Evolutionary conservation across 164 flowering plant species (phyloP).

Genomic region (Pachysandra terminalis): DNA sequence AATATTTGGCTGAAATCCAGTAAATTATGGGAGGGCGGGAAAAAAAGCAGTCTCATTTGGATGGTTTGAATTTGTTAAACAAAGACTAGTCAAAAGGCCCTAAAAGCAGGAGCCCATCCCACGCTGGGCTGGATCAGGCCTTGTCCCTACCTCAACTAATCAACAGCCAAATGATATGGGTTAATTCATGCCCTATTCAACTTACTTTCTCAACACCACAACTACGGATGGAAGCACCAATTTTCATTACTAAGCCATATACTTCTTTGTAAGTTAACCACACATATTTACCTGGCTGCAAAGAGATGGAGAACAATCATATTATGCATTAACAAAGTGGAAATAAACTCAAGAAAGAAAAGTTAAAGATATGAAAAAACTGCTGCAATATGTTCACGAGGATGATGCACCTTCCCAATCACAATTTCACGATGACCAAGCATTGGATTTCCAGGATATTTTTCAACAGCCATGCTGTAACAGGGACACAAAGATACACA

Average conservation of each 20-base stretch:
- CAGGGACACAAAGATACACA: constrained; percentile 2
- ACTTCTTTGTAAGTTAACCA: constrained; percentile 92
- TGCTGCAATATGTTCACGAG: not conserved
- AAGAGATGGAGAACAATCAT: not conserved
- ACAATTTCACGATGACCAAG: constrained; percentile 73
- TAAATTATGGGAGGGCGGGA: too few relatives aligned
- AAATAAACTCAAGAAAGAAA: not conserved
- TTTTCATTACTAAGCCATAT: constrained; percentile 60
- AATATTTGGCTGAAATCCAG: too few relatives aligned
- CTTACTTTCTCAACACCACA: constrained; percentile 71
- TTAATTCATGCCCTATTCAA: not conserved
- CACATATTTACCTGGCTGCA: constrained; percentile 77
- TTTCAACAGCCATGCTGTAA: constrained; percentile 68
- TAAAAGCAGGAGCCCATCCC: too few relatives aligned
- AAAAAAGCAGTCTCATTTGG: too few relatives aligned
- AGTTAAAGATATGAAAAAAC: not conserved
- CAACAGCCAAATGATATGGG: not conserved
- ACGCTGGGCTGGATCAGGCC: too few relatives aligned
- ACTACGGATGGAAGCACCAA: constrained; percentile 69
- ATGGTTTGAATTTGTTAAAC: too few relatives aligned
- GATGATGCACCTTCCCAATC: constrained; percentile 55
- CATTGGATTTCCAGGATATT: constrained; percentile 71
- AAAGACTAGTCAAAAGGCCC: too few relatives aligned
- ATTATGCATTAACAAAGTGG: not conserved
- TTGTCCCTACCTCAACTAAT: not conserved